Percentiles rank a stretch among this genome's conserved stretches.
phyloP scores from a whole-genome alignment of 805 yeast species.

The Metschnikowia cubensis region DNA sequence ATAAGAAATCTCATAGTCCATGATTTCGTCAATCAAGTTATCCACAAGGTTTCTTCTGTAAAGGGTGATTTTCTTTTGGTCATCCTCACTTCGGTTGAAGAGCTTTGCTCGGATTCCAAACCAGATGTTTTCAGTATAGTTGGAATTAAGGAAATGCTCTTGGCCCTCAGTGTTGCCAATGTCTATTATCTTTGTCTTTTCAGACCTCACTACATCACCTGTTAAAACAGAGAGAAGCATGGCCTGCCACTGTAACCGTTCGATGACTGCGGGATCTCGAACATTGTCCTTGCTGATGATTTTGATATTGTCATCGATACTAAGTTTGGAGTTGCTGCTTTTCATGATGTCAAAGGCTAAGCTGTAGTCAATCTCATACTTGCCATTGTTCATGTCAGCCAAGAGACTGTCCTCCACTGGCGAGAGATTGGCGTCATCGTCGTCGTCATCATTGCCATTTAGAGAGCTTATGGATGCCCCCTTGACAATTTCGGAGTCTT shows the following conservation, averaged over 20 bases:
- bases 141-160: constrained; percentile 49
- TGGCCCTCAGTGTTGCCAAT: constrained; percentile 38
- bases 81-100: constrained; percentile 74
- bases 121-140: constrained; percentile 77
- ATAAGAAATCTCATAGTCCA: constrained; percentile 56
- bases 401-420: constrained; percentile 25
- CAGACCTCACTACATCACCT: constrained; percentile 91
- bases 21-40: constrained; percentile 62
- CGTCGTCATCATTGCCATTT: constrained; percentile 27
- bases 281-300: constrained; percentile 36
- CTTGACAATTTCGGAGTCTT: constrained; percentile 8
- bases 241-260: constrained; percentile 92
- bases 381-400: constrained; percentile 40
- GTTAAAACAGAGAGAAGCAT: constrained; percentile 87
- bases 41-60: constrained; percentile 71
- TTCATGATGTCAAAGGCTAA: constrained; percentile 36
- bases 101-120: constrained; percentile 79
- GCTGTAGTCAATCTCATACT: constrained; percentile 46
- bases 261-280: constrained; percentile 52
- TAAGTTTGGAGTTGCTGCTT: constrained; percentile 18
- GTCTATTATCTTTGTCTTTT: constrained; percentile 70
- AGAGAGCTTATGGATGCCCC: neutral
- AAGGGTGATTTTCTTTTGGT: constrained; percentile 66
- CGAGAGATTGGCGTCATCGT: constrained; percentile 24
- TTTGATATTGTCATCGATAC: constrained; percentile 32